phyloP scores from a whole-genome alignment of 768 basidiomycete genomes.

The Lanmaoa rubissima region DNA sequence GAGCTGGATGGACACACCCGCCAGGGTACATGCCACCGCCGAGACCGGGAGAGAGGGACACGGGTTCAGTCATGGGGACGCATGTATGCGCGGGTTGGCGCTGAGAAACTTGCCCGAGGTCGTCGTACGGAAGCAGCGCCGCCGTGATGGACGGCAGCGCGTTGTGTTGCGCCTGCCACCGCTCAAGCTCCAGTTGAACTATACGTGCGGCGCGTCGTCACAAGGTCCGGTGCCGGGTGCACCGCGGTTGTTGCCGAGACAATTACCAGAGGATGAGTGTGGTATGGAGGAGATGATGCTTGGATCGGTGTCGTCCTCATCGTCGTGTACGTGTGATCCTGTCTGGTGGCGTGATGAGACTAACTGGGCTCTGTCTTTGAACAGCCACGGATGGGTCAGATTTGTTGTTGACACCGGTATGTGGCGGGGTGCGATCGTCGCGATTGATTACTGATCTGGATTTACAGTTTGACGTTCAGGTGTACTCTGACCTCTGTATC shows the following conservation, averaged over 20 bases:
- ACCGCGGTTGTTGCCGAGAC: conserved; percentile 24
- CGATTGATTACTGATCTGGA: background rate
- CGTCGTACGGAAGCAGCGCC: background rate
- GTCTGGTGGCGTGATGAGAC: background rate
- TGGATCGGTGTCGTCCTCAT: background rate
- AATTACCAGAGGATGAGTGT: conserved; percentile 26
- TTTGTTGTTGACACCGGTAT: conserved; percentile 18
- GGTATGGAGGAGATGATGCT: conserved; percentile 19
- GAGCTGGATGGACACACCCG: conserved; percentile 7
- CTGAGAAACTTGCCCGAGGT: conserved; percentile 11
- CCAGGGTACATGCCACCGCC: background rate
- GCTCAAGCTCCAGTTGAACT: conserved; percentile 2
- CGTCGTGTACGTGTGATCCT: conserved; percentile 15
- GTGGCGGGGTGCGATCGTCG: background rate
- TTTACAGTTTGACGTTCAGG: conserved; percentile 2
- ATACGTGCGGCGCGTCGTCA: background rate
- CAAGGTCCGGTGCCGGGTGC: conserved; percentile 18
- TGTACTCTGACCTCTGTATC: conserved; percentile 25
- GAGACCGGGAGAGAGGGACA: background rate
- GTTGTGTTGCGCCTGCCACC: conserved; percentile 14
- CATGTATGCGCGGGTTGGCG: conserved; percentile 12
- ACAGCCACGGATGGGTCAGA: conserved; percentile 13
- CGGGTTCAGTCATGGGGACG: background rate
- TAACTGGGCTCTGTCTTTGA: background rate
- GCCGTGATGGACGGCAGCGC: background rate